Conservation (phyloP, 768 basidiomycete genomes). For the Punctularia strigosozonata region DNA sequence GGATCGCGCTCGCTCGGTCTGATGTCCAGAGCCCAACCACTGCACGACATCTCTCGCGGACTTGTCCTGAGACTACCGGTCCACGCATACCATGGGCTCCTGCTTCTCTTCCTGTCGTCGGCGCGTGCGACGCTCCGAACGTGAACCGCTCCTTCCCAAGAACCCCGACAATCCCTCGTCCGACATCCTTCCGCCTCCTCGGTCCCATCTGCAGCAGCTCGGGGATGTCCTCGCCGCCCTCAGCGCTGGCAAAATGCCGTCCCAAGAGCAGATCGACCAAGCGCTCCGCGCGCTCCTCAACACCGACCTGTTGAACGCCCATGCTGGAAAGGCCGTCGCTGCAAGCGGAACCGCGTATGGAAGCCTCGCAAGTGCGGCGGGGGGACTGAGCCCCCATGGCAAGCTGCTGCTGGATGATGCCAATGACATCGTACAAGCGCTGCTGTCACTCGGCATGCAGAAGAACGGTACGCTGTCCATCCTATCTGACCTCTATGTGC, state of each 20-base stretch:
- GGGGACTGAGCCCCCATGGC: slow-evolving; percentile 4
- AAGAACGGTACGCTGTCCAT: slow-evolving; percentile 15
- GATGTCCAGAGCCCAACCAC: too few relatives aligned
- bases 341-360: too few relatives aligned
- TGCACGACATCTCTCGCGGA: too few relatives aligned
- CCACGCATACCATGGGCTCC: slow-evolving; percentile 13
- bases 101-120: slow-evolving; percentile 12
- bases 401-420: slow-evolving; percentile 3
- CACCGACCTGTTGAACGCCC: slow-evolving; percentile 9
- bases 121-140: slow-evolving; percentile 4
- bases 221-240: slow-evolving; percentile 14
- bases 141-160: slow-evolving; percentile 10
- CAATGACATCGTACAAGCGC: slow-evolving; percentile 7
- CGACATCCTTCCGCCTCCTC: slow-evolving; percentile 5
- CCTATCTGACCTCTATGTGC: not conserved
- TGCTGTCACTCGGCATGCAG: slow-evolving; percentile 12
- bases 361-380: not conserved
- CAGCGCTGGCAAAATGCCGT: slow-evolving; percentile 14
- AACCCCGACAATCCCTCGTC: slow-evolving; percentile 1
- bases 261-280: slow-evolving; percentile 12
- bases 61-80: too few relatives aligned
- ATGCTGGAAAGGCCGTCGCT: not conserved
- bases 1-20: too few relatives aligned
- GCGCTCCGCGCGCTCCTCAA: slow-evolving; percentile 7
- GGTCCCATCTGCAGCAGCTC: slow-evolving; percentile 8